Percentiles rank a stretch among this genome's conserved stretches.
Evolutionary conservation across 2,329 filamentous ascomycete species (phyloP).

Genomic region (Curvularia hawaiiensis): DNA sequence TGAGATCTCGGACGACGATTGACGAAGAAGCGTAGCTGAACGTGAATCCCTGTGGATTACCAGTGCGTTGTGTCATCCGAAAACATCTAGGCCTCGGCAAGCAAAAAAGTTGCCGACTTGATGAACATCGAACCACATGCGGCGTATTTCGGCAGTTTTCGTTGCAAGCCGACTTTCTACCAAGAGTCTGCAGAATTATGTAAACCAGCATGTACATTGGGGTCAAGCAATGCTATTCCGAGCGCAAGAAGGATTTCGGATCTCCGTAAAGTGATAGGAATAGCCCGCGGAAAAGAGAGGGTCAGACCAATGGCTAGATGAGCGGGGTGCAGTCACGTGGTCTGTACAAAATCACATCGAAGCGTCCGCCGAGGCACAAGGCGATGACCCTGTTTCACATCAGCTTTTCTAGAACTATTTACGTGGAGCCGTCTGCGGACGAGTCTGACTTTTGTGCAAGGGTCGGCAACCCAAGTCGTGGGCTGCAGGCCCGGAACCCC

Average conservation of each 20-base stretch:
- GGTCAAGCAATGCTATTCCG: background rate
- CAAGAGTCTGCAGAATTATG: background rate
- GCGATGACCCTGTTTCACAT: background rate
- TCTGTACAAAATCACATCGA: background rate
- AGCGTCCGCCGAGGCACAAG: background rate
- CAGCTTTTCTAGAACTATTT: background rate
- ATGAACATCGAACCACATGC: conserved; percentile 6
- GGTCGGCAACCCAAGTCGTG: background rate
- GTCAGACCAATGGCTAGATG: background rate
- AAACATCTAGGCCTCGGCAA: conserved; percentile 8
- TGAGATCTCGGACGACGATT: conserved; percentile 37
- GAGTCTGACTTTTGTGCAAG: background rate
- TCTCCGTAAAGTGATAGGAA: background rate
- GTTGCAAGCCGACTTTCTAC: background rate
- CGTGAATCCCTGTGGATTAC: background rate
- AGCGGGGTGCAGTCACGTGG: conserved; percentile 9
- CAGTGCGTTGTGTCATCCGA: background rate
- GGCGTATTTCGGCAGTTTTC: conserved; percentile 14
- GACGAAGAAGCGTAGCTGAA: conserved; percentile 2
- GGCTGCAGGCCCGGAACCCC: conserved; percentile 12
- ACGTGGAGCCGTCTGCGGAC: background rate
- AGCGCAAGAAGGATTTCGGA: background rate
- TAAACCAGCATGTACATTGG: background rate
- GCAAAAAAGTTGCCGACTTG: conserved; percentile 6
- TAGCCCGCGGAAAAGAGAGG: conserved; percentile 4